phyloP scores from a whole-genome alignment of 306 rosid species.

The Hippophae gyantsensis region DNA sequence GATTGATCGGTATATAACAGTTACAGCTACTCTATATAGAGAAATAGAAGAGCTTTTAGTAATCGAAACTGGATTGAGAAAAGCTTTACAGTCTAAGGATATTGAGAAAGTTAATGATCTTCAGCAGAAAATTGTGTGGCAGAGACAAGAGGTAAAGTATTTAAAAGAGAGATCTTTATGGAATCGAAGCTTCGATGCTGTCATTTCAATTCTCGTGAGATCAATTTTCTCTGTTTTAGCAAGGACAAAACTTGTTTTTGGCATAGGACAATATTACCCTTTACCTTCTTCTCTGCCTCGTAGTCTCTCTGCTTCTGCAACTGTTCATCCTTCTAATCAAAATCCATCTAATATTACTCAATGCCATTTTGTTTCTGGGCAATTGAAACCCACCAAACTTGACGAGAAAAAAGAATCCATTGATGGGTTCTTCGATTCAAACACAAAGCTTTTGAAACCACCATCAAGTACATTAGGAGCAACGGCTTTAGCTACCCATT shows the following conservation, averaged over 20 bases:
- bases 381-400: slow-evolving; percentile 23
- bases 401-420: not conserved
- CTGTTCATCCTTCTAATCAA: slow-evolving; percentile 69
- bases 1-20: slow-evolving; percentile 54
- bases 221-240: slow-evolving; percentile 61
- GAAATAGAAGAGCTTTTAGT: slow-evolving; percentile 67
- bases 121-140: slow-evolving; percentile 78
- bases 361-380: slow-evolving; percentile 34
- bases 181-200: slow-evolving; percentile 61
- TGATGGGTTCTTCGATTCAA: slow-evolving; percentile 50
- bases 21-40: slow-evolving; percentile 50
- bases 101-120: slow-evolving; percentile 53
- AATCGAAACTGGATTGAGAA: slow-evolving; percentile 46
- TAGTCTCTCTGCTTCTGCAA: slow-evolving; percentile 66
- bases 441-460: slow-evolving; percentile 49
- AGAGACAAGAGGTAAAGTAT: slow-evolving; percentile 67
- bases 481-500: slow-evolving; percentile 68
- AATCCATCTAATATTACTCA: slow-evolving; percentile 20
- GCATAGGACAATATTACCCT: slow-evolving; percentile 42
- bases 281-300: slow-evolving; percentile 42
- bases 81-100: slow-evolving; percentile 9
- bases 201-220: slow-evolving; percentile 46
- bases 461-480: slow-evolving; percentile 53
- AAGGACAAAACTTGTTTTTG: slow-evolving; percentile 65
- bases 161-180: slow-evolving; percentile 63